Conservation (phyloP, 257 asterid species). For the Fraxinus excelsior region DNA sequence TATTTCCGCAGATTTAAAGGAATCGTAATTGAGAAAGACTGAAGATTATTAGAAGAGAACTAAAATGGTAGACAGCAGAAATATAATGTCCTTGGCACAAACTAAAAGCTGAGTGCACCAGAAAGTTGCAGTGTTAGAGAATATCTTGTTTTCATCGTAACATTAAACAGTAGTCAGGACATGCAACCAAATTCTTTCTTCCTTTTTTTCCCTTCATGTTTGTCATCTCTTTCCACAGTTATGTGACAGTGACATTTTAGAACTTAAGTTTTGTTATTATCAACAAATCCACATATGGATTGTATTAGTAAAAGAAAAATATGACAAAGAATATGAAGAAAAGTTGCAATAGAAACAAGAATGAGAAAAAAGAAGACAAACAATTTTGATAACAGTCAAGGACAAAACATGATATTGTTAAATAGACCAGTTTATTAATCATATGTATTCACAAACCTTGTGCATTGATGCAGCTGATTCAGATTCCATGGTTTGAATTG, state of each 20-base stretch:
- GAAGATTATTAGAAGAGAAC: background rate
- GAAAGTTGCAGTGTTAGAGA: background rate
- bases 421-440: background rate
- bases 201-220: background rate
- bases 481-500: slow-evolving; percentile 86
- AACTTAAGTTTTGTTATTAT: background rate
- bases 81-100: background rate
- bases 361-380: slow-evolving; percentile 3
- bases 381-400: background rate
- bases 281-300: slow-evolving; percentile 12
- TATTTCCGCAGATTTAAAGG: slow-evolving; percentile 20
- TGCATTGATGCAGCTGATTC: slow-evolving; percentile 98
- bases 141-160: background rate
- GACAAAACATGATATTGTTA: background rate
- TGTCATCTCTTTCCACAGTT: slow-evolving; percentile 14
- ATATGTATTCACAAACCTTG: slow-evolving; percentile 55
- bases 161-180: background rate
- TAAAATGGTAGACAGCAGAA: slow-evolving; percentile 1
- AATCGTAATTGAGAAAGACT: background rate
- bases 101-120: background rate
- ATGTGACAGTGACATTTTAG: background rate
- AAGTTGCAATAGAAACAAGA: slow-evolving; percentile 7
- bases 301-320: slow-evolving; percentile 1
- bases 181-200: background rate
- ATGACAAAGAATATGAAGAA: slow-evolving; percentile 4